Evolutionary conservation across 148 eudicot genomes (phyloP), one percentile per base, ranked within the genome.

Genomic region (Limonium bicolor): DNA sequence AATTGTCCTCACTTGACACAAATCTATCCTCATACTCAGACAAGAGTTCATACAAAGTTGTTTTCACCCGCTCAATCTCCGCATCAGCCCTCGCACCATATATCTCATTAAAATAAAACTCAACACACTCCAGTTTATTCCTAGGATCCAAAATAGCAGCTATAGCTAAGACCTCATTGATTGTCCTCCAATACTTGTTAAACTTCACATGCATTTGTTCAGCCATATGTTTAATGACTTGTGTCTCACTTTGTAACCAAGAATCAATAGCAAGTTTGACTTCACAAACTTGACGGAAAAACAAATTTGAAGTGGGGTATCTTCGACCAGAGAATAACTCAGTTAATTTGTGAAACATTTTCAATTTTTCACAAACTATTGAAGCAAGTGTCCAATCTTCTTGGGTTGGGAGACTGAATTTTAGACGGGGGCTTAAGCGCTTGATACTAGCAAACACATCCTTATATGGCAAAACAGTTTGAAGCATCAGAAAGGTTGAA

Each of bases 401-500:
- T 8, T 36, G 18, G 14, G 13, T 53, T 6, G 53, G 56, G 16
- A 34, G 16, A 15, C 16, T 18, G 16, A 34, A 34, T n/a, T 13
- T 13, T n/a, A 34, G 16, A 27, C 20, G 10, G 4, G n/a, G 24
- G 5, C 43, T 28, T 18, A 34, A 34, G 11, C 4, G n/a, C n/a
- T 36, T 36, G 14, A 55, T 31, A 3, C 21, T 27, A 27, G 24
- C 7, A 20, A 59, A 63, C 4, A 60, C 36, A 23, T 34, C 24
- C 40, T 47, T 47, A 22, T 51, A 42, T 2, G 8, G 3, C 18
- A 65, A 0, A 12, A 53, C 27, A 4, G 15, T 36, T 29, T 42
- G 20, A 20, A 65, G 26, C 70, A 59, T 59, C 34, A 34, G 14
- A 26, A 16, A 65, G 0, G 53, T 65, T 7, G 61, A 54, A 7